Percentiles rank a stretch among this genome's conserved stretches.
These are phyloP conservation scores for Saitozyma sp. DNA, from an alignment of 768 basidiomycete species.

Conservation along the genomic window DNA sequence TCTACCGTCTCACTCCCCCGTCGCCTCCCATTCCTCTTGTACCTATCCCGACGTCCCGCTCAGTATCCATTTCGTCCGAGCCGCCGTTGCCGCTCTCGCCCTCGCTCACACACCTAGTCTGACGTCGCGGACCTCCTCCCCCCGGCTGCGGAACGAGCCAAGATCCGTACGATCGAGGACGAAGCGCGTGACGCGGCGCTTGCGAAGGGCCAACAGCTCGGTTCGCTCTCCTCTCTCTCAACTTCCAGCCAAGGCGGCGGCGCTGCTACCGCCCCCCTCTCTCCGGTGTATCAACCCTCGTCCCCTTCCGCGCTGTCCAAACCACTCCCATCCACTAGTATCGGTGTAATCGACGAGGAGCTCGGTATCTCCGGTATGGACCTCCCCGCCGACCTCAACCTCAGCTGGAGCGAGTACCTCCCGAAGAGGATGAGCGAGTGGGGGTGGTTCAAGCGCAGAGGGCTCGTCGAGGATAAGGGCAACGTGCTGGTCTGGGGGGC, in stretches of 20 bases:
- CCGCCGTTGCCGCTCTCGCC: too few species aligned
- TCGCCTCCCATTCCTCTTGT: background rate
- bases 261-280: too few species aligned
- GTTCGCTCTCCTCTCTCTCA: too few species aligned
- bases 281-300: background rate
- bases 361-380: too few species aligned
- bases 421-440: constrained; percentile 30
- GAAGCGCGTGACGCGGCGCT: constrained; percentile 36
- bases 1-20: background rate
- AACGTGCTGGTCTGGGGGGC: constrained; percentile 49
- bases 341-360: background rate
- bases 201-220: background rate
- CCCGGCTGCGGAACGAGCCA: constrained; percentile 51
- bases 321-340: background rate
- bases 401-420: background rate
- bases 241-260: too few species aligned
- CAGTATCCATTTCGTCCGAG: background rate
- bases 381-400: background rate
- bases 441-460: constrained; percentile 29
- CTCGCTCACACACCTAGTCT: constrained; percentile 24
- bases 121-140: constrained; percentile 50
- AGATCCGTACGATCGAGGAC: constrained; percentile 52
- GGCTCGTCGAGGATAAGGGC: constrained; percentile 38
- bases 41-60: background rate
- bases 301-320: background rate